Evolutionary conservation across 805 yeast species (phyloP), one percentile per base, ranked within the genome.

Genomic region (Sugiyamaella floridensis): DNA sequence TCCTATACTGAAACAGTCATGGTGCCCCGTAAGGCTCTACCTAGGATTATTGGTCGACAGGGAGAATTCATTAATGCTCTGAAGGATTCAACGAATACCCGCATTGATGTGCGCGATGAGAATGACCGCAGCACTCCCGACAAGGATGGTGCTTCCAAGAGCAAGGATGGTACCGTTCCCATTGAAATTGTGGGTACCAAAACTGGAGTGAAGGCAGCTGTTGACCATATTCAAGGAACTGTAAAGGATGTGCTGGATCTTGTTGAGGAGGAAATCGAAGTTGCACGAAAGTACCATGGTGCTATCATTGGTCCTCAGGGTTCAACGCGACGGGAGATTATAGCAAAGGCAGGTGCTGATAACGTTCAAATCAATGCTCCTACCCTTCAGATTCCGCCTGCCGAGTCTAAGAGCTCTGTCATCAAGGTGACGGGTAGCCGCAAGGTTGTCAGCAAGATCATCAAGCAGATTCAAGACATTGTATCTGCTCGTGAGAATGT

Each of bases 41-140:
- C 97, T 18, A 78, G 89, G 65, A 82, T 93, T 54, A 89, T 93
- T 66, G 99, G 99, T 63, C 89, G 86, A 64, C 76, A 77, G 55
- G 97, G 98, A 66, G 92, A 87, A 56, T 79, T 77, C 49, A 85
- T 93, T 63, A 86, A 83, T 57, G 87, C 85, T 63, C 83, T 95
- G 53, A 80, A 87, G 56, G 89, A 84, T 49, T 80, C 77, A 42
- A 71, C 82, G 40, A 86, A 84, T 45, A 65, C 73, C n/a, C 54
- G 63, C 22, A 68, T 72, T 47, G 72, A 71, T 43, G 62, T 72
- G 53, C 76, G 71, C 49, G 67, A 69, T 48, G 83, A 82, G 37
- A 32, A 32, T 32, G 37, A 32, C n/a, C 37, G 37, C n/a, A 8
- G n/a, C 9, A 11, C 37, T 32, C 37, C 37, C 58, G 75, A 80